Evolutionary conservation across 2,329 filamentous ascomycete species (phyloP).

Genomic region (Claviceps pazoutovae): DNA sequence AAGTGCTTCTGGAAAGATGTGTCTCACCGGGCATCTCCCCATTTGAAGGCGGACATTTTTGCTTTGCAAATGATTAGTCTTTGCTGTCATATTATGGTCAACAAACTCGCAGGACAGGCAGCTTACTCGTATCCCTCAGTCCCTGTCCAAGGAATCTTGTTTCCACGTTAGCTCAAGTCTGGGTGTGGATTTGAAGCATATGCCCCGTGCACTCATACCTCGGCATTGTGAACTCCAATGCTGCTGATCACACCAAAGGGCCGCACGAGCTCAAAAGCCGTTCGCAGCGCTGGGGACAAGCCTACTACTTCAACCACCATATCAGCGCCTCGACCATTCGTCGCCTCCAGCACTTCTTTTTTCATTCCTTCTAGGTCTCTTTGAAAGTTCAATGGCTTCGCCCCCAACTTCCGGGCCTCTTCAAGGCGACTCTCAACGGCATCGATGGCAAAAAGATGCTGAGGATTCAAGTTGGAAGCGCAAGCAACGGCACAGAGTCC

Average conservation of each 20-base stretch:
- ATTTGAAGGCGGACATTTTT: slow-evolving; percentile 65
- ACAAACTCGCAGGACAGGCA: neutral
- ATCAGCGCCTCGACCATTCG: slow-evolving; percentile 71
- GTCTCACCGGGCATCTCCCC: slow-evolving; percentile 63
- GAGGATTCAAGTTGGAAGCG: slow-evolving; percentile 60
- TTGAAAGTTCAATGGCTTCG: slow-evolving; percentile 69
- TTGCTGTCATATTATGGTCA: slow-evolving; percentile 7
- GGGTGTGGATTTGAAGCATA: neutral
- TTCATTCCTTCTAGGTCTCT: slow-evolving; percentile 48
- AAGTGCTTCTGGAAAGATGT: slow-evolving; percentile 53
- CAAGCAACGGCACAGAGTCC: slow-evolving; percentile 74
- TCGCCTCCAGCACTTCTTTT: slow-evolving; percentile 57
- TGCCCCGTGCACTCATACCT: slow-evolving; percentile 28
- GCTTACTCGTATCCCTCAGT: slow-evolving; percentile 44
- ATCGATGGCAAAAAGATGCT: slow-evolving; percentile 66
- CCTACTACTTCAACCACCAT: slow-evolving; percentile 71
- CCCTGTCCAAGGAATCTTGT: slow-evolving; percentile 51
- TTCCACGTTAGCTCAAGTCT: neutral
- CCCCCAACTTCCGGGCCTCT: slow-evolving; percentile 59
- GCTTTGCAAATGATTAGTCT: slow-evolving; percentile 19
- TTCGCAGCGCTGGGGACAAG: slow-evolving; percentile 51
- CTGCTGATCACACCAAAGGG: slow-evolving; percentile 63
- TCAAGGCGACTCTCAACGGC: slow-evolving; percentile 61
- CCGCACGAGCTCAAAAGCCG: slow-evolving; percentile 56
- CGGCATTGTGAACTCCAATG: slow-evolving; percentile 62